Evolutionary conservation across 495 filamentous ascomycete species (phyloP).

Genomic region (Podospora fimiseda): DNA sequence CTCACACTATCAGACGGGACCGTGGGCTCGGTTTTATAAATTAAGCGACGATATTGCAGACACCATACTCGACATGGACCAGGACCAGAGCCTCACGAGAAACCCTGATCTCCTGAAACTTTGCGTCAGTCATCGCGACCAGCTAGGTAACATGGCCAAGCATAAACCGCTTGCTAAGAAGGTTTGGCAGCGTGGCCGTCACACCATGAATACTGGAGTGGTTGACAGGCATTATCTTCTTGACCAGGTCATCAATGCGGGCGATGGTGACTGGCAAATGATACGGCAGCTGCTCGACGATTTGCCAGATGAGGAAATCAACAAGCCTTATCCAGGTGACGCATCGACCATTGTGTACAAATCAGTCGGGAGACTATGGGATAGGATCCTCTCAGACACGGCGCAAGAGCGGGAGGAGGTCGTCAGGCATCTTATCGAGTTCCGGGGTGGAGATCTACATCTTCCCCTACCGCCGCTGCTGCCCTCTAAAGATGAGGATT

Average conservation of each 20-base stretch:
- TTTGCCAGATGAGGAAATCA: neutral
- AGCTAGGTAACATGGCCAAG: neutral
- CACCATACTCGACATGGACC: neutral
- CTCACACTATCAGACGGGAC: neutral
- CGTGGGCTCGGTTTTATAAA: neutral
- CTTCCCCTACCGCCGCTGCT: no score
- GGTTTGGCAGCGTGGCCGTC: neutral
- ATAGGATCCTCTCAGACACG: no score
- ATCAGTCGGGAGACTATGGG: no score
- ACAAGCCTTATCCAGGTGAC: no score
- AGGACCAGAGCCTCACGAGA: neutral
- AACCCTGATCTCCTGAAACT: neutral
- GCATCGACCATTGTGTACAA: no score
- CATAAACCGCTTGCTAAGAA: neutral
- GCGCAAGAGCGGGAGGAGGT: neutral
- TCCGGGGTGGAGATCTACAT: neutral
- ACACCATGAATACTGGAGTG: neutral
- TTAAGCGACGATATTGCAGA: no score
- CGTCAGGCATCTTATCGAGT: neutral
- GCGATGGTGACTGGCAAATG: no score
- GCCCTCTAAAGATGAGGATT: no score
- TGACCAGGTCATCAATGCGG: neutral
- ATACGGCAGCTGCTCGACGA: neutral
- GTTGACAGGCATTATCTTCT: neutral
- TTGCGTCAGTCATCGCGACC: neutral